phyloP scores from a whole-genome alignment of 768 basidiomycete species.

The Termitomyces sp. region DNA sequence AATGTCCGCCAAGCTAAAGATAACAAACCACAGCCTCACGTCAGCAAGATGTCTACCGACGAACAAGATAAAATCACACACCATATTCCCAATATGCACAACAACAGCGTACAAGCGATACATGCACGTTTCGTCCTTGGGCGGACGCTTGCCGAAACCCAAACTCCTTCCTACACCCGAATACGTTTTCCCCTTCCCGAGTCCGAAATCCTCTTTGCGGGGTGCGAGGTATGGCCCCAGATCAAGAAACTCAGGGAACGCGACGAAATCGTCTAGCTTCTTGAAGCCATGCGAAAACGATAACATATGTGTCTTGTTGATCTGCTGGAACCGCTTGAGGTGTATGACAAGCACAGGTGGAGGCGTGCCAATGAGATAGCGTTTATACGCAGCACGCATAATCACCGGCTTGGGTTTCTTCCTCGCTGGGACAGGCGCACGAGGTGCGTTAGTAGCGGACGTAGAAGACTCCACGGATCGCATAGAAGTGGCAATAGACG shows the following conservation, averaged over 20 bases:
- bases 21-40: slow-evolving; percentile 9
- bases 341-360: slow-evolving; percentile 91
- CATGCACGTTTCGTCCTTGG: slow-evolving; percentile 41
- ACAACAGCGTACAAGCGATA: slow-evolving; percentile 79
- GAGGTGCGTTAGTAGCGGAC: not conserved
- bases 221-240: slow-evolving; percentile 86
- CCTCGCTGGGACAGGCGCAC: slow-evolving; percentile 3
- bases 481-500: slow-evolving; percentile 25
- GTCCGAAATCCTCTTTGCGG: slow-evolving; percentile 63
- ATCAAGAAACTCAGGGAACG: slow-evolving; percentile 87
- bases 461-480: slow-evolving; percentile 15
- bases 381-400: slow-evolving; percentile 85
- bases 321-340: slow-evolving; percentile 92
- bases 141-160: not conserved
- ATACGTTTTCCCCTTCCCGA: slow-evolving; percentile 31
- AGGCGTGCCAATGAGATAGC: slow-evolving; percentile 83
- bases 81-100: slow-evolving; percentile 87
- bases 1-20: slow-evolving; percentile 80
- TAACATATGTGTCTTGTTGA: slow-evolving; percentile 55
- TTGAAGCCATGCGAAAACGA: slow-evolving; percentile 73
- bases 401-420: slow-evolving; percentile 54
- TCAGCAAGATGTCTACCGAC: not conserved
- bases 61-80: slow-evolving; percentile 28
- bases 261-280: slow-evolving; percentile 88
- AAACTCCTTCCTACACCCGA: slow-evolving; percentile 17